phyloP scores from a whole-genome alignment of 75 land plant species.

The Cupressus sempervirens region DNA sequence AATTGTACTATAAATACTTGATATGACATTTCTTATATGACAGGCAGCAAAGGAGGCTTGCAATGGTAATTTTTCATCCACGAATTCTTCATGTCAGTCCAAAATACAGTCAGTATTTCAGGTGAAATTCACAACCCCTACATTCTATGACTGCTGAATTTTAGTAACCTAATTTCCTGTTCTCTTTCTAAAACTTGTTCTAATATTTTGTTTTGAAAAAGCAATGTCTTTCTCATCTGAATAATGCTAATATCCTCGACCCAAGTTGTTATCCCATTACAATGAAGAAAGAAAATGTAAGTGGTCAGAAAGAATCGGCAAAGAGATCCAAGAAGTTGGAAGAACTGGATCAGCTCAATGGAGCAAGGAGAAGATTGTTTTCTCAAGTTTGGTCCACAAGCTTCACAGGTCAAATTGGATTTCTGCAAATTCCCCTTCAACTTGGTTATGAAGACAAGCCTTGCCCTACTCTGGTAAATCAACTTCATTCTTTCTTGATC shows the following conservation, averaged over 20 bases:
- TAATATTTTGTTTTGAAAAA: background rate
- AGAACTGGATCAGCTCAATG: slow-evolving; percentile 15
- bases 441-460: slow-evolving; percentile 13
- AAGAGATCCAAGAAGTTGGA: slow-evolving; percentile 33
- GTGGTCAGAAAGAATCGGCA: background rate
- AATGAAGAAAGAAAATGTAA: background rate
- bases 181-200: background rate
- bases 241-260: background rate
- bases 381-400: slow-evolving; percentile 32
- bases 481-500: background rate
- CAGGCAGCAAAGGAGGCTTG: slow-evolving; percentile 28
- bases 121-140: background rate
- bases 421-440: slow-evolving; percentile 20
- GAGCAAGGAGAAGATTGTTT: slow-evolving; percentile 29
- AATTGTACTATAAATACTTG: background rate
- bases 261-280: background rate
- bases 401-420: slow-evolving; percentile 16
- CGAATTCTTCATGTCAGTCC: slow-evolving; percentile 10
- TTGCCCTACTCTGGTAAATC: slow-evolving; percentile 5
- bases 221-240: background rate
- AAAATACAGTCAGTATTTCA: background rate
- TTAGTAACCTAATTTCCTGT: background rate
- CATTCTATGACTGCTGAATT: background rate
- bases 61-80: slow-evolving; percentile 26
- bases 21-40: background rate